Conservation (phyloP, 2,329 filamentous ascomycete species). For the Orbilia quercus region DNA sequence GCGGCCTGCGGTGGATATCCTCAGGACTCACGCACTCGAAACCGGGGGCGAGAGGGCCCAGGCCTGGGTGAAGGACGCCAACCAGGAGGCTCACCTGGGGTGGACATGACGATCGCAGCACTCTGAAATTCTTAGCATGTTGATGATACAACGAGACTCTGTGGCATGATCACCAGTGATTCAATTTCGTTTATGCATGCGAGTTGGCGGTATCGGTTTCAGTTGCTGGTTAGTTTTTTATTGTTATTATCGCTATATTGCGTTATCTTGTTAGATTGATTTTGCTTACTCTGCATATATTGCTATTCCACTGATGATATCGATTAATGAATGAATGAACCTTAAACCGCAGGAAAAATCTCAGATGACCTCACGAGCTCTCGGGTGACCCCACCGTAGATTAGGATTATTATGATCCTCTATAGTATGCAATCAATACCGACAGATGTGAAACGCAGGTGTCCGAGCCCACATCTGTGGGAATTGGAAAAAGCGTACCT, state of each 20-base stretch:
- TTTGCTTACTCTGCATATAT: background rate
- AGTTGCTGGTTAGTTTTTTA: slow-evolving; percentile 5
- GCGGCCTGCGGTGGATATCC: slow-evolving; percentile 29
- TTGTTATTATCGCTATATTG: slow-evolving; percentile 12
- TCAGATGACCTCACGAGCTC: background rate
- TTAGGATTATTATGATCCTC: too few relatives aligned
- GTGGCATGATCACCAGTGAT: slow-evolving; percentile 10
- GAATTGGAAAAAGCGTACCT: background rate
- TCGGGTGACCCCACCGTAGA: too few relatives aligned
- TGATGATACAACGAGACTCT: background rate
- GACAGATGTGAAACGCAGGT: too few relatives aligned
- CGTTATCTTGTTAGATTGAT: slow-evolving; percentile 8
- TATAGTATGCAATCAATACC: too few relatives aligned
- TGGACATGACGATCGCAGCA: slow-evolving; percentile 28
- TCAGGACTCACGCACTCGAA: slow-evolving; percentile 35
- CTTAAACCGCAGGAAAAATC: background rate
- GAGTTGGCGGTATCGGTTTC: slow-evolving; percentile 22
- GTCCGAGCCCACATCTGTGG: background rate
- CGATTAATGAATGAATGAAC: background rate
- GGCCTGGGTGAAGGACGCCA: slow-evolving; percentile 34
- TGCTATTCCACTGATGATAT: slow-evolving; percentile 5
- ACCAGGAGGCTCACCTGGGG: slow-evolving; percentile 34
- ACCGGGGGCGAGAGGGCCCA: slow-evolving; percentile 42
- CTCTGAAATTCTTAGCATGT: background rate
- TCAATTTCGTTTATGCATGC: slow-evolving; percentile 19